Base-by-base conservation (phyloP, 2,329 filamentous ascomycete genomes). In the Monosporascus ibericus region DNA sequence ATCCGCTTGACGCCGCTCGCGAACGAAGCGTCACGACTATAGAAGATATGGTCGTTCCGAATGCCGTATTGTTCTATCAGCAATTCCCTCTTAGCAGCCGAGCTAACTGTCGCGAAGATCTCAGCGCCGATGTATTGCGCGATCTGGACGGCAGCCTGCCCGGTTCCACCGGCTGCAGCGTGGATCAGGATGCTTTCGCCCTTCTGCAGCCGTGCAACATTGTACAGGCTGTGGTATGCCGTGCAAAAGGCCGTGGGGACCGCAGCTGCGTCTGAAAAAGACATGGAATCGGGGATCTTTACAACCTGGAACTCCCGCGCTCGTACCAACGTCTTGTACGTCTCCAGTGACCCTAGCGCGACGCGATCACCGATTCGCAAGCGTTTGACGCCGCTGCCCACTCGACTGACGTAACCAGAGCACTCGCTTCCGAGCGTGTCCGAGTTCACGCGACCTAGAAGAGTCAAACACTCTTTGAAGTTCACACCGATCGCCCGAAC, bases 101-200 rank as follows among this genome's bases (percentile, higher is more conserved):
- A 44, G 1, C 53, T 48, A 9, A 50, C 55, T 1, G 57, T 62
- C 4, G 48, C 57, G 44, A 49, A 62, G 14, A 61, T 52, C 11
- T 58, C 48, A 6, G 49, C 50, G 3, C 57, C 57, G 17, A 49
- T 22, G 25, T 52, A 47, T 8, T 57, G 44, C 2, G 58, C 55
- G 5, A 62, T 5, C 8, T 51, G 47, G 18, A 60, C 51, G 24
- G 54, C 53, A 2, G 58, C 53, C 39, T 56, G 52, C 1, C 57
- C 53, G 8, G 56, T 44, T 17, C 52, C 58, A 4, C 59, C 58
- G 8, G 57, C 30, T 5, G 57, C 60, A 0, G 56, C 44, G 36
- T 62, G 60, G 17, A 61, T 59, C n/a, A 62, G 38, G 1, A 62
- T 49, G 0, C 47, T 37, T 14, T 60, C 38, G 1, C 58, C 58